Evolutionary conservation across 2,329 filamentous ascomycete genomes (phyloP).

Genomic region (Pseudopyrenochaeta lycopersici): DNA sequence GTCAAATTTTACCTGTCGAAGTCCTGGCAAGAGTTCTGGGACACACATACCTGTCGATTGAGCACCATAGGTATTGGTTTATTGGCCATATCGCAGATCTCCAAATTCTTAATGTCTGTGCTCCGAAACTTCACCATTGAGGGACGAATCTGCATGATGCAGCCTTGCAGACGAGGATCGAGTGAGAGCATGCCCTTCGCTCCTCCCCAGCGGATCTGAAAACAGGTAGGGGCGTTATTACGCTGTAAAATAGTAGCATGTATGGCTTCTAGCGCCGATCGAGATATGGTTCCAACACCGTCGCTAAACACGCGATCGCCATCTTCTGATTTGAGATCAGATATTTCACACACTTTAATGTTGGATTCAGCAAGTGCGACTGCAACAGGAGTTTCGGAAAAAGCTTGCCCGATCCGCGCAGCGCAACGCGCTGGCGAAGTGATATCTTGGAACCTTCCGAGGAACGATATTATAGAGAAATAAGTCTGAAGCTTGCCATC

Average conservation of each 20-base stretch:
- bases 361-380: too few species aligned
- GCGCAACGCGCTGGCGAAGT: neutral
- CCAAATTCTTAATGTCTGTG: neutral
- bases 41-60: neutral
- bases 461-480: neutral
- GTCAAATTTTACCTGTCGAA: too few species aligned
- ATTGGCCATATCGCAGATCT: neutral
- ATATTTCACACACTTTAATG: too few species aligned
- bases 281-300: neutral
- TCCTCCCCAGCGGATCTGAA: neutral
- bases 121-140: neutral
- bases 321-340: neutral
- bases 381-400: too few species aligned
- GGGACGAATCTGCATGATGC: neutral
- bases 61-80: neutral
- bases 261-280: neutral
- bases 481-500: neutral
- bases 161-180: neutral
- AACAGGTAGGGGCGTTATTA: neutral
- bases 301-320: neutral
- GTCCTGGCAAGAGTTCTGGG: neutral
- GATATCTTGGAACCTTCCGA: neutral
- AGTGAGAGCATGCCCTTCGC: neutral
- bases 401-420: neutral
- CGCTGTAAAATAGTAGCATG: neutral